Evolutionary conservation across 768 basidiomycete species (phyloP), one percentile per base, ranked within the genome.

Genomic region (Suillus weaverae): DNA sequence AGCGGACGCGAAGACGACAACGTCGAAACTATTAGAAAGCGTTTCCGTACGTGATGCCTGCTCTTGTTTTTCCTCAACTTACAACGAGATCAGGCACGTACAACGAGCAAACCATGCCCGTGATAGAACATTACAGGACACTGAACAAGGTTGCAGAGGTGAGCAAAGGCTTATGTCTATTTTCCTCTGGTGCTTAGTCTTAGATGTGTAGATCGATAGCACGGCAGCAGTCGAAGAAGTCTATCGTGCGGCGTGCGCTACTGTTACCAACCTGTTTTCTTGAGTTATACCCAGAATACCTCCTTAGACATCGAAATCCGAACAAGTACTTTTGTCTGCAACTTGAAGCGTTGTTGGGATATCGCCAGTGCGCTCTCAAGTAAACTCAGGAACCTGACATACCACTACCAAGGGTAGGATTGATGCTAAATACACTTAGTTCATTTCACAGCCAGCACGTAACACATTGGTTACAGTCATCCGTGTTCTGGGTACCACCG

Each of bases 1-100:
- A 94, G 91, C 62, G 97, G 97, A 18, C 84, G 97, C 16, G 96
- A 95, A 71, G 97, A 99, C 71, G 97, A 99, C 75, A 99, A 99
- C 6, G 81, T 81, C 14, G 94, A 97, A 76, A 94, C 89, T 74
- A 97, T 99, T 78, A 90, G 86, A 80, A 99, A 99, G 79, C 91
- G 97, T n/a, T 98, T 99, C 81, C 81, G 95, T 92, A 73, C 22
- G 89, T 83, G 14, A 30, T n/a, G 22, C 22, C 35, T 7, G 2
- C 3, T 59, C 26, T 11, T 41, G 6, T 11, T 26, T 20, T 20
- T 16, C 16, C 39, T 39, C 11, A 20, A 22, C 57, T 59, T 59
- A 59, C 18, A 41, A 41, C 18, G 26, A 41, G 39, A 18, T 41
- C 26, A 59, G 57, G 57, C 39, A 59, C 57, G 1, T 59, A 59